Evolutionary conservation across 345 rosid species (phyloP).

Genomic region (Aquilaria malaccensis): DNA sequence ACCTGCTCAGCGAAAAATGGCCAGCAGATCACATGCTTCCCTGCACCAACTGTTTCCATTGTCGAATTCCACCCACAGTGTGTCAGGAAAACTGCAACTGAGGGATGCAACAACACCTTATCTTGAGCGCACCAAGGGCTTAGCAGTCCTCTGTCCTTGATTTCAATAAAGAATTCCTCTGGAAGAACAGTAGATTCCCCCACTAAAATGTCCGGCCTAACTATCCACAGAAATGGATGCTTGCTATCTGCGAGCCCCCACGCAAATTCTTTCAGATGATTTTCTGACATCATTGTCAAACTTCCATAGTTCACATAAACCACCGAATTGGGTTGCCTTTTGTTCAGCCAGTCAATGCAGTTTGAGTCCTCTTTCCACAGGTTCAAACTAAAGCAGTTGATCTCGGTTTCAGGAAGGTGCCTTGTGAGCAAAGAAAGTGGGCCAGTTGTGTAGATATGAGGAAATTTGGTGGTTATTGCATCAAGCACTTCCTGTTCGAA

Average conservation of each 20-base stretch:
- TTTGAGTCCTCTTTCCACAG: conserved; percentile 12
- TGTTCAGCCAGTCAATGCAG: conserved; percentile 11
- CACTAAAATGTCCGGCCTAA: conserved; percentile 11
- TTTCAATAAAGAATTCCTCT: not conserved
- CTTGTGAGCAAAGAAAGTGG: conserved; percentile 28
- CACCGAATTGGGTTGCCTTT: conserved; percentile 8
- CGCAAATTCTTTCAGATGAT: conserved; percentile 13
- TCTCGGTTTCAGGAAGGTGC: conserved; percentile 12
- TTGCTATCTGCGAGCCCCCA: conserved; percentile 19
- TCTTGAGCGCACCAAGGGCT: conserved; percentile 16
- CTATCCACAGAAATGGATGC: conserved; percentile 14
- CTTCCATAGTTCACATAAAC: conserved; percentile 14
- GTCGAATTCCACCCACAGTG: conserved; percentile 17
- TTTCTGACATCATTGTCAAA: conserved; percentile 1
- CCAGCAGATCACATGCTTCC: conserved; percentile 16
- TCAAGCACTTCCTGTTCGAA: conserved; percentile 25
- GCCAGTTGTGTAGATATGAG: conserved; percentile 21
- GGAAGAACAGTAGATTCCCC: conserved; percentile 1
- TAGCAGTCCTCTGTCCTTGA: conserved; percentile 10
- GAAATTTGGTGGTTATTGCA: conserved; percentile 16
- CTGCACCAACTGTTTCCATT: conserved; percentile 10
- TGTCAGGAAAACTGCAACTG: conserved; percentile 12
- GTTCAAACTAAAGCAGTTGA: not conserved
- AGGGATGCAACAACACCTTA: conserved; percentile 7
- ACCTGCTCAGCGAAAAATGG: conserved; percentile 15